Percentiles rank a stretch among this genome's conserved stretches.
phyloP scores from a whole-genome alignment of 306 rosid species.

The Malus domestica region ASM211411v1 NC_041796.1:4475501-4476000 shows the following conservation, averaged over 20 bases:
- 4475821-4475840: neutral
- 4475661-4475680: no score
- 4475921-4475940: no score
- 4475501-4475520: neutral
- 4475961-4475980: conserved; percentile 93
- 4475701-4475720: neutral
- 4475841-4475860: no score
- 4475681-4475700: neutral
- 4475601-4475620: conserved; percentile 87
- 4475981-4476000: conserved; percentile 75
- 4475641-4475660: neutral
- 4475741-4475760: neutral
- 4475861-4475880: no score
- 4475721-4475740: neutral
- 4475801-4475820: no score
- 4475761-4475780: neutral
- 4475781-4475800: no score
- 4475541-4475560: conserved; percentile 72
- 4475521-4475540: conserved; percentile 35
- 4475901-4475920: no score
- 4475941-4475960: neutral
- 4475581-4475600: conserved; percentile 92
- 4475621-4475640: conserved; percentile 62
- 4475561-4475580: conserved; percentile 62
- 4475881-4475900: no score